Evolutionary conservation across 1,284 basidiomycete genomes (phyloP).

Genomic region (Moniliella sp.): DNA sequence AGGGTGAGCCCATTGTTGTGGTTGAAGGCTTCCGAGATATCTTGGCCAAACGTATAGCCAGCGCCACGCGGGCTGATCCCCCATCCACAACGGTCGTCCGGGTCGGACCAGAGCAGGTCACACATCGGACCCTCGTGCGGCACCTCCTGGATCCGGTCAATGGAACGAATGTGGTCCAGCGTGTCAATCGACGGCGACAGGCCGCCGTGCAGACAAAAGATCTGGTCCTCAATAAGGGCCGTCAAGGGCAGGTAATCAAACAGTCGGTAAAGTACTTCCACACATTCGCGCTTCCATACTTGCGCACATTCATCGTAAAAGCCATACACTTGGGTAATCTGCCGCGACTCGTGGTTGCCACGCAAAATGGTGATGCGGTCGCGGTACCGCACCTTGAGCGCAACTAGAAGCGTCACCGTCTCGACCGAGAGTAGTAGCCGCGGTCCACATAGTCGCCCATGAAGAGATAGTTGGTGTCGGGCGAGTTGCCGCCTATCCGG

Average conservation of each 20-base stretch:
- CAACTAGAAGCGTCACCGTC: conserved; percentile 77
- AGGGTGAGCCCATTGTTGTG: conserved; percentile 80
- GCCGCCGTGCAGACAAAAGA: conserved; percentile 79
- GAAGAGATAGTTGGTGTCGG: conserved; percentile 93
- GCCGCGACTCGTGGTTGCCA: conserved; percentile 96
- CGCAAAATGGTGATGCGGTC: conserved; percentile 86
- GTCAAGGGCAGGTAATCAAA: conserved; percentile 87
- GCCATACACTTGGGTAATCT: conserved; percentile 84
- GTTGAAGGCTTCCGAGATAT: conserved; percentile 66
- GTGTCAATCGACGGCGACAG: conserved; percentile 41
- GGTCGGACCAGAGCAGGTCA: conserved; percentile 95
- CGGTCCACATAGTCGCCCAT: conserved; percentile 46
- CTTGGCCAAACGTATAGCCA: conserved; percentile 78
- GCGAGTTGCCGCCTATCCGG: conserved; percentile 79
- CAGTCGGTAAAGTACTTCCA: conserved; percentile 97
- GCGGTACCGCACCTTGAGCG: conserved; percentile 87
- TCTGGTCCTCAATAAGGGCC: conserved; percentile 79
- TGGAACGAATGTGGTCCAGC: conserved; percentile 56
- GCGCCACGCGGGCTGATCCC: conserved; percentile 88
- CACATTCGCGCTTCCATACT: conserved; percentile 82
- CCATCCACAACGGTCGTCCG: conserved; percentile 57
- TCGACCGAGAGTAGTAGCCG: conserved; percentile 92
- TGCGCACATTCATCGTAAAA: conserved; percentile 97
- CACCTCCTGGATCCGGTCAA: conserved; percentile 91
- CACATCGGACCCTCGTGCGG: conserved; percentile 99